Evolutionary conservation across 1,284 basidiomycete species (phyloP).

Genomic region (Cryptococcus jaspeensis): DNA sequence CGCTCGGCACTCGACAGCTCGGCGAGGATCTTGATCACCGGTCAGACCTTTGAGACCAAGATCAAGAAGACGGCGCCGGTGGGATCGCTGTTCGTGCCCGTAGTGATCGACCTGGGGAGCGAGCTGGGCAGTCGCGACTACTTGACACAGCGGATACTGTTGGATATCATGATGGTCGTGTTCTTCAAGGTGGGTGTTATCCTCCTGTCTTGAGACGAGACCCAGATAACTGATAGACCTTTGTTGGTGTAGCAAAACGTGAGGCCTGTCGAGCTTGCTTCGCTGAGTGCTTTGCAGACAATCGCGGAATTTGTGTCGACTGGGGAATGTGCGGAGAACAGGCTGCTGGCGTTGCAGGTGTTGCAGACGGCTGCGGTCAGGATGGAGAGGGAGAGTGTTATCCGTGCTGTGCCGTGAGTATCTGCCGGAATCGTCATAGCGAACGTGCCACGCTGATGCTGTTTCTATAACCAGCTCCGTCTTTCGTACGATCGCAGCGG

Average conservation of each 20-base stretch:
- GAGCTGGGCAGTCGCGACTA: slow-evolving; percentile 28
- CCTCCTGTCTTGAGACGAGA: neutral
- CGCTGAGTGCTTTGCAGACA: slow-evolving; percentile 27
- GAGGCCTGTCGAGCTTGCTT: slow-evolving; percentile 30
- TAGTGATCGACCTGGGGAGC: slow-evolving; percentile 33
- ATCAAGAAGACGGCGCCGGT: slow-evolving; percentile 29
- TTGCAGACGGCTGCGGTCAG: slow-evolving; percentile 32
- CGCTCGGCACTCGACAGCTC: slow-evolving; percentile 36
- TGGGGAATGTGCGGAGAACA: slow-evolving; percentile 27
- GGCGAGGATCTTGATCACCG: slow-evolving; percentile 17
- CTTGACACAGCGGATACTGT: slow-evolving; percentile 28
- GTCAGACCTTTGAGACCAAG: slow-evolving; percentile 13
- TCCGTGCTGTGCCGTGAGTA: slow-evolving; percentile 29
- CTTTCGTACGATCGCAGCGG: slow-evolving; percentile 23
- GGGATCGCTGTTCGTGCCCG: slow-evolving; percentile 37
- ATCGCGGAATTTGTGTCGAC: slow-evolving; percentile 29
- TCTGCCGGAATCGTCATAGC: neutral
- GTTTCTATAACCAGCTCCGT: slow-evolving; percentile 10
- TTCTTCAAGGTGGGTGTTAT: slow-evolving; percentile 38
- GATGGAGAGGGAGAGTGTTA: slow-evolving; percentile 29
- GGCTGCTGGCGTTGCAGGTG: slow-evolving; percentile 33
- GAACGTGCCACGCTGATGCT: neutral
- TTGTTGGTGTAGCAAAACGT: slow-evolving; percentile 31
- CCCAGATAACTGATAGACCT: slow-evolving; percentile 1
- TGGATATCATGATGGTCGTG: slow-evolving; percentile 39